Base-by-base conservation (phyloP, 495 filamentous ascomycete genomes). In the Talaromyces adpressus region DNA sequence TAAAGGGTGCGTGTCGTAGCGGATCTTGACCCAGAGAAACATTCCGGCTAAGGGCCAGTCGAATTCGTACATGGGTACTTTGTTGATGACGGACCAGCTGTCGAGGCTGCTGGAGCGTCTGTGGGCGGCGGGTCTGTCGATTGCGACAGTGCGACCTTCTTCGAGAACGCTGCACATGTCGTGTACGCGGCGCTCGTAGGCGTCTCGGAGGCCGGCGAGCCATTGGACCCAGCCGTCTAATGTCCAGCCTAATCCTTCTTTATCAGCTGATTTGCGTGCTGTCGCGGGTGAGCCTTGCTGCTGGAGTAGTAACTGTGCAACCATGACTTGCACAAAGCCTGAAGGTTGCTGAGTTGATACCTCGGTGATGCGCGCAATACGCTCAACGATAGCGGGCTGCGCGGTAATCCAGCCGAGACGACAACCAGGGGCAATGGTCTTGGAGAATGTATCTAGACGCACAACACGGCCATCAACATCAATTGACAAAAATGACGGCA, bases 381-480 rank as follows among this genome's bases (percentile, higher is more conserved):
- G 85, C 70, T 95, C 90, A 63, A 90, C 79, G 53, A 97, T 74
- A 0, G 76, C 84, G 3, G 91, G 91, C 66, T 94, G 89, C 3
- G 89, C 90, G 14, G 89, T 91, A 58, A 91, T 81, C 91, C 91
- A 93, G 16, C 91, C 91, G 16, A 88, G 70, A 45, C 91, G 81
- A 63, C 87, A 86, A 14, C 91, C 91, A 0, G 91, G 90, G 1
- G 90, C 87, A 25, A 92, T 82, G 27, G 91, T 90, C 70, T 93
- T 93, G 66, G 88, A 91, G 71, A 93, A 91, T 0, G 88, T 90
- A 70, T 93, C 91, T 66, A 92, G 80, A 53, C 90, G 86, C 72
- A 97, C 82, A 54, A 97, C 93, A 39, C 93, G 91, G 66, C 93
- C 93, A 68, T 95, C 88, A 20, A 79, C 82, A 73, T 98, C 93